Base-by-base conservation (phyloP, 228 moss, liverwort and hornwort genomes). In the Sphagnum magellanicum region DNA sequence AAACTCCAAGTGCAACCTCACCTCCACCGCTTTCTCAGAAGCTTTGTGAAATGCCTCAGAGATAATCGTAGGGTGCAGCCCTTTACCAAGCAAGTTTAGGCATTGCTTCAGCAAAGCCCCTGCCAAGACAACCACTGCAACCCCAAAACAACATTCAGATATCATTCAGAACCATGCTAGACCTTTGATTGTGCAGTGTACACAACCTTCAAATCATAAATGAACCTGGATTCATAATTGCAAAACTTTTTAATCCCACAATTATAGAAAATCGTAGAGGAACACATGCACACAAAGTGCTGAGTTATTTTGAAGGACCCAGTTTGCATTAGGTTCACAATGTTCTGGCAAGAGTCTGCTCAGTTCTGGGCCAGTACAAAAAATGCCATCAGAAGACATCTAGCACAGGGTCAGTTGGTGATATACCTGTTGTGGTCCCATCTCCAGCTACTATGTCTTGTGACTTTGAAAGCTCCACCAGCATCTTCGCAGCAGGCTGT, bases 381-480 rank as follows among this genome's bases (percentile, higher is more conserved):
- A 32, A 32, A 32, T 32, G 32, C 32, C 32, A 32, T 32, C 32
- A 32, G 32, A 32, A 32, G 32, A 3, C 32, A 32, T 32, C 32
- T 32, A 32, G 32, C 32, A 32, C 32, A 32, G 32, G 1, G 32
- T 32, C 32, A 32, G 32, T 32, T 32, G 32, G 32, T 32, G 32
- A 2, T 32, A 32, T 3, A 91, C 95, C 97, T 74, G 93, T 98
- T 1, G 97, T 98, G 7, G 97, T 98, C 50, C 97, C 96, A 50
- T 97, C 96, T 10, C 96, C 96, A 48, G 96, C 96, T 63, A 97
- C 96, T 57, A 97, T 97, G 65, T 97, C 97, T 76, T 98, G 97
- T 5, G 97, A 98, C 73, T 98, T 98, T 32, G 97, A 97, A 4
- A 97, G 79, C 78, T 97, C 97, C 48, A 97, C 97, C 60, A 97